phyloP scores from a whole-genome alignment of 2,329 filamentous ascomycete species.

The Cladobotryum protrusum region DNA sequence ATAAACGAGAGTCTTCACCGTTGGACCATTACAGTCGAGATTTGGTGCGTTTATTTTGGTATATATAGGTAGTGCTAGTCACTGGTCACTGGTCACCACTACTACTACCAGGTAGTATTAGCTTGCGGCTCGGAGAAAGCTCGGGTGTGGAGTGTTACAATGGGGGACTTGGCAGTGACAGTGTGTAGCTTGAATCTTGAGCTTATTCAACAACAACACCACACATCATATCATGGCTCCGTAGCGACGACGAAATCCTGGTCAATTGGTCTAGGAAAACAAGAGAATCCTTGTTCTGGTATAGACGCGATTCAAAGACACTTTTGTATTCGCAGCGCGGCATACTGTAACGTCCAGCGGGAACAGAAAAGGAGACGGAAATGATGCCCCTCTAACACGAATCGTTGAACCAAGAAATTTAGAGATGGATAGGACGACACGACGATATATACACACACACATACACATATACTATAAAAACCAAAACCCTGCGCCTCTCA shows the following conservation, averaged over 20 bases:
- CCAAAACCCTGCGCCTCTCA: neutral
- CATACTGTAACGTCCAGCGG: constrained; percentile 1
- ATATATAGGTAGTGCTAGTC: constrained; percentile 26
- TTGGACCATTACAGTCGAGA: constrained; percentile 57
- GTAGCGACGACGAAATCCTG: neutral
- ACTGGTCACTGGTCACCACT: no score
- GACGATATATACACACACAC: neutral
- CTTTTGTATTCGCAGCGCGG: neutral
- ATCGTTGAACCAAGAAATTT: neutral
- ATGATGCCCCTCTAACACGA: neutral
- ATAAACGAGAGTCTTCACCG: constrained; percentile 52
- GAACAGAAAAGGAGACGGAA: no score
- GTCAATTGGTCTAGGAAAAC: neutral
- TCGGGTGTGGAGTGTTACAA: neutral
- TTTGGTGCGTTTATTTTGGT: neutral
- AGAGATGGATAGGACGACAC: neutral
- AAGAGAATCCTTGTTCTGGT: neutral
- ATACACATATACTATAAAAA: no score
- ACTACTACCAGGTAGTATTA: no score
- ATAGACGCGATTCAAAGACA: neutral
- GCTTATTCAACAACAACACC: no score
- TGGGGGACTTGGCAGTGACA: no score
- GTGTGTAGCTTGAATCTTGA: no score
- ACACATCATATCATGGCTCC: neutral
- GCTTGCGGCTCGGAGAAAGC: neutral